Conservation (phyloP, 345 rosid genomes). For the Brassica incana region DNA sequence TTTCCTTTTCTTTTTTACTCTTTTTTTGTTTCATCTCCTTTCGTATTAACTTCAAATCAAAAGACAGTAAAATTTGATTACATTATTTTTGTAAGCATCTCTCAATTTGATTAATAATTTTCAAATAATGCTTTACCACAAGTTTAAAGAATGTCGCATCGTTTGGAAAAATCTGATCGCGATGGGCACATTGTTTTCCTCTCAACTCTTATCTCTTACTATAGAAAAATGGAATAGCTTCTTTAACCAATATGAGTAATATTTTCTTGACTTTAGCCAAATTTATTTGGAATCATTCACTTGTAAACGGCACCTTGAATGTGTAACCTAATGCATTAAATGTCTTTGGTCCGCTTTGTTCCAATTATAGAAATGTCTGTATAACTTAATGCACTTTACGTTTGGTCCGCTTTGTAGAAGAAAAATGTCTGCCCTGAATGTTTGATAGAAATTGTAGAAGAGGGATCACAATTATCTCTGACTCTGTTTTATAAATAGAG, state of each 20-base stretch:
- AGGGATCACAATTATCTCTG: not conserved
- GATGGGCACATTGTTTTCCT: slow-evolving; percentile 1
- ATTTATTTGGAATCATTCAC: slow-evolving; percentile 17
- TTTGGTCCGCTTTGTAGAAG: not conserved
- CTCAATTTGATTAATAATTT: not conserved
- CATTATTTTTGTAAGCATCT: not conserved
- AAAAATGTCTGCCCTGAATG: not conserved
- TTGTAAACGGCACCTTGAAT: not conserved
- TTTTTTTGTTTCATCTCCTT: not conserved
- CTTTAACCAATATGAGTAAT: not conserved
- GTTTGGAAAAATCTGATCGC: slow-evolving; percentile 3
- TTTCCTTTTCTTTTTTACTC: not conserved
- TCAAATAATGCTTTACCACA: not conserved
- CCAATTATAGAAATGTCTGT: slow-evolving; percentile 3
- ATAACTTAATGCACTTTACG: not conserved
- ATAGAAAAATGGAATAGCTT: not conserved
- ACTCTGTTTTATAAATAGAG: slow-evolving; percentile 13
- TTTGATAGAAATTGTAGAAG: not conserved
- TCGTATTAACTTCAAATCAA: not conserved
- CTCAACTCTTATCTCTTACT: not conserved
- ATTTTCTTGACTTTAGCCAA: not conserved
- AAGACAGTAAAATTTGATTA: slow-evolving; percentile 17
- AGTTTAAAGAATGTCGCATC: not conserved
- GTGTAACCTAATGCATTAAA: slow-evolving; percentile 3
- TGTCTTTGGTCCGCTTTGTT: slow-evolving; percentile 1